Percentiles rank a stretch among this genome's conserved stretches.
Evolutionary conservation across 768 basidiomycete species (phyloP).

Genomic region (Phylloporus sp.): DNA sequence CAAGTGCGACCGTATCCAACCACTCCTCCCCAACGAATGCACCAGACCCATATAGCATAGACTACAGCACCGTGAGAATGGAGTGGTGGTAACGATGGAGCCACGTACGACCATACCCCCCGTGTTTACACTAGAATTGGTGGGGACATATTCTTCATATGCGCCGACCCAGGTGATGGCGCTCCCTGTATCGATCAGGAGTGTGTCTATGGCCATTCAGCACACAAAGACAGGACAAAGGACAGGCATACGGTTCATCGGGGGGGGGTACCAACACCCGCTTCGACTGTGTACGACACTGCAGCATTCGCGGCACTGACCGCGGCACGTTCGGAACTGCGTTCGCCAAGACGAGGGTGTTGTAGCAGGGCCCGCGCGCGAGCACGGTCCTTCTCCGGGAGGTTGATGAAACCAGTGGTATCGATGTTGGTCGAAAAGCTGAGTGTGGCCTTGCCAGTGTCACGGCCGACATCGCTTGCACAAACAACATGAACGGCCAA

Average conservation of each 20-base stretch:
- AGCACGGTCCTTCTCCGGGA: conserved; percentile 2
- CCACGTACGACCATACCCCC: conserved; percentile 21
- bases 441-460: conserved; percentile 11
- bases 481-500: neutral
- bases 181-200: conserved; percentile 33
- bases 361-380: conserved; percentile 13
- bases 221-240: neutral
- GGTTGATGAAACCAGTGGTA: conserved; percentile 3
- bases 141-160: conserved; percentile 11
- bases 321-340: neutral
- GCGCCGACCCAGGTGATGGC: conserved; percentile 33
- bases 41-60: neutral
- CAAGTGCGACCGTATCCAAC: conserved; percentile 11
- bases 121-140: conserved; percentile 17
- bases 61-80: conserved; percentile 4
- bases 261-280: conserved; percentile 26
- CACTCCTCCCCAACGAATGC: conserved; percentile 12
- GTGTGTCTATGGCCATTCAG: conserved; percentile 16
- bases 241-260: conserved; percentile 23
- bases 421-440: conserved; percentile 10
- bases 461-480: conserved; percentile 7
- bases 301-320: conserved; percentile 20
- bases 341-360: neutral
- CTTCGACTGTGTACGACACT: conserved; percentile 28
- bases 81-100: neutral